These are phyloP conservation scores for Dendrocalamus latiflorus DNA, from an alignment of 202 grass and related monocot species.

Conservation along the genomic window DNA sequence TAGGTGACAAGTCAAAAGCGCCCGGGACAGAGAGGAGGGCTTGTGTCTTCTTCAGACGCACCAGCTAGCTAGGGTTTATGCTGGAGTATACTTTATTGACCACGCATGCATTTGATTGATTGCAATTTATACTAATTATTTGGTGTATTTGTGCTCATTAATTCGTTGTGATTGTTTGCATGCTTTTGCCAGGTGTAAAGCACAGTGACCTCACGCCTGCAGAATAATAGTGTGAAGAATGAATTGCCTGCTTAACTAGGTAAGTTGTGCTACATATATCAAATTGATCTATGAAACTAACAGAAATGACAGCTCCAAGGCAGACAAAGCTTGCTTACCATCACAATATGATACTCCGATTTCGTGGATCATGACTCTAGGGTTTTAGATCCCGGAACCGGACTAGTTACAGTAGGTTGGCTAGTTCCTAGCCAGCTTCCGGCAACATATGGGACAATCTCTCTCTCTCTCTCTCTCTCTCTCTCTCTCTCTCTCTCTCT, in stretches of 20 bases:
- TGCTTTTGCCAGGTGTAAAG: slow-evolving; percentile 13
- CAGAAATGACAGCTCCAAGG: slow-evolving; percentile 32
- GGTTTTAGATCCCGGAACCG: not conserved
- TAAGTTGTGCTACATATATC: not conserved
- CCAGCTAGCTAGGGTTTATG: slow-evolving; percentile 28
- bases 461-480: no score
- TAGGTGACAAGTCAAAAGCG: slow-evolving; percentile 41
- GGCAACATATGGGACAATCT: not conserved
- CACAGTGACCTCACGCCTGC: not conserved
- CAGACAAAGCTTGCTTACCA: slow-evolving; percentile 2
- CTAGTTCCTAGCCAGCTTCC: not conserved
- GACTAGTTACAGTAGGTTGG: not conserved
- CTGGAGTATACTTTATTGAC: not conserved
- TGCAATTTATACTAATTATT: not conserved
- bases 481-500: no score
- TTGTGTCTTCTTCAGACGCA: slow-evolving; percentile 33
- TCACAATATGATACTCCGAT: not conserved
- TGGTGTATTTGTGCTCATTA: not conserved
- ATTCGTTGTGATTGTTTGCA: not conserved
- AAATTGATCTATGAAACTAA: not conserved
- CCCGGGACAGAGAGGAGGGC: slow-evolving; percentile 10
- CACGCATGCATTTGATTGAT: slow-evolving; percentile 11
- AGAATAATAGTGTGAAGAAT: not conserved
- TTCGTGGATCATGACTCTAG: not conserved
- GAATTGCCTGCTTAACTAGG: not conserved